Evolutionary conservation across 2,329 filamentous ascomycete species (phyloP).

Genomic region (Fusarium annulatum): DNA sequence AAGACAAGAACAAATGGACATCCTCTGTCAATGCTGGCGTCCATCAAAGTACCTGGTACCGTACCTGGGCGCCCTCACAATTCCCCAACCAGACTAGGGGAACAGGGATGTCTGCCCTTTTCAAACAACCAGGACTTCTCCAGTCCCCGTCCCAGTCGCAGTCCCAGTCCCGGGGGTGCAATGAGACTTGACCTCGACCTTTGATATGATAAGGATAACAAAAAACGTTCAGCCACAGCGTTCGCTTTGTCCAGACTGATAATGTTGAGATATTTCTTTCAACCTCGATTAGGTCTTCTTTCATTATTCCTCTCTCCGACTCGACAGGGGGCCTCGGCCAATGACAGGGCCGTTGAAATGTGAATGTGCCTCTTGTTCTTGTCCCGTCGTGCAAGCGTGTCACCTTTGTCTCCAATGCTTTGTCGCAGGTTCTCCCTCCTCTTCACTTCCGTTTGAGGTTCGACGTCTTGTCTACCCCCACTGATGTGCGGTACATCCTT

Average conservation of each 20-base stretch:
- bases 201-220: constrained; percentile 7
- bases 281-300: neutral
- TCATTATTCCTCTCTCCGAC: constrained; percentile 9
- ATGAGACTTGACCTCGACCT: constrained; percentile 2
- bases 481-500: constrained; percentile 30
- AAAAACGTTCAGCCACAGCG: neutral
- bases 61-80: constrained; percentile 16
- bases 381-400: constrained; percentile 32
- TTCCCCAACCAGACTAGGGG: constrained; percentile 29
- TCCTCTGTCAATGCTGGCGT: constrained; percentile 21
- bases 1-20: constrained; percentile 18
- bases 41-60: constrained; percentile 31
- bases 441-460: constrained; percentile 17
- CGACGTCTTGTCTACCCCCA: constrained; percentile 18
- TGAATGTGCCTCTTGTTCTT: constrained; percentile 17
- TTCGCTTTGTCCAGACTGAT: neutral
- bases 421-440: constrained; percentile 14
- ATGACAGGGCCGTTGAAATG: constrained; percentile 3
- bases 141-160: neutral
- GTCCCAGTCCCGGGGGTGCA: neutral
- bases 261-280: neutral
- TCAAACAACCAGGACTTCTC: constrained; percentile 25
- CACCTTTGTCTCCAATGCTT: constrained; percentile 31
- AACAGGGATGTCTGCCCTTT: constrained; percentile 35
- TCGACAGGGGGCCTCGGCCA: constrained; percentile 23